phyloP scores from a whole-genome alignment of 768 basidiomycete species.

The Auricularia sp. region DNA sequence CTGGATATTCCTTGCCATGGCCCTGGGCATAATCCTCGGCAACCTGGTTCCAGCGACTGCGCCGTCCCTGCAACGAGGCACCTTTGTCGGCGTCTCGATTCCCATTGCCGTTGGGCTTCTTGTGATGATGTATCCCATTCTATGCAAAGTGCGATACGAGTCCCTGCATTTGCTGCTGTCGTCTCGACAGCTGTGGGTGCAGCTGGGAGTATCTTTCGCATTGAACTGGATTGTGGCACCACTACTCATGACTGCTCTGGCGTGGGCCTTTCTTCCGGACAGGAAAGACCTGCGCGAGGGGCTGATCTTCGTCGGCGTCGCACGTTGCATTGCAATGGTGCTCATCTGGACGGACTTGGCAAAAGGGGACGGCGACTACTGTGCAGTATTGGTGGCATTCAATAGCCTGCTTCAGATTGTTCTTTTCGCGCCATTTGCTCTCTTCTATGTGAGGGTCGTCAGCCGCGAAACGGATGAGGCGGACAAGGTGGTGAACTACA shows the following conservation, averaged over 20 bases:
- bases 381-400: slow-evolving; percentile 69
- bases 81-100: slow-evolving; percentile 54
- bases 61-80: slow-evolving; percentile 48
- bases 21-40: slow-evolving; percentile 66
- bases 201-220: slow-evolving; percentile 54
- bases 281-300: slow-evolving; percentile 64
- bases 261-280: slow-evolving; percentile 80
- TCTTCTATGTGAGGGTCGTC: slow-evolving; percentile 66
- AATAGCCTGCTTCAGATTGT: slow-evolving; percentile 74
- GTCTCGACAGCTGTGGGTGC: slow-evolving; percentile 47
- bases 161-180: slow-evolving; percentile 45
- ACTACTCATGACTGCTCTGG: slow-evolving; percentile 72
- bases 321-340: slow-evolving; percentile 57
- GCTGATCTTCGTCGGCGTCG: slow-evolving; percentile 74
- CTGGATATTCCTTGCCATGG: slow-evolving; percentile 61
- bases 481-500: slow-evolving; percentile 42
- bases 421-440: slow-evolving; percentile 61
- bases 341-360: slow-evolving; percentile 77
- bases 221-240: slow-evolving; percentile 79
- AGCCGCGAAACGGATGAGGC: slow-evolving; percentile 30
- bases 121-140: slow-evolving; percentile 81
- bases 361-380: slow-evolving; percentile 56
- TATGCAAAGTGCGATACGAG: slow-evolving; percentile 22
- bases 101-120: slow-evolving; percentile 70
- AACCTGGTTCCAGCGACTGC: slow-evolving; percentile 52